Evolutionary conservation across 345 rosid species (phyloP).

Genomic region (Salix caprea): DNA sequence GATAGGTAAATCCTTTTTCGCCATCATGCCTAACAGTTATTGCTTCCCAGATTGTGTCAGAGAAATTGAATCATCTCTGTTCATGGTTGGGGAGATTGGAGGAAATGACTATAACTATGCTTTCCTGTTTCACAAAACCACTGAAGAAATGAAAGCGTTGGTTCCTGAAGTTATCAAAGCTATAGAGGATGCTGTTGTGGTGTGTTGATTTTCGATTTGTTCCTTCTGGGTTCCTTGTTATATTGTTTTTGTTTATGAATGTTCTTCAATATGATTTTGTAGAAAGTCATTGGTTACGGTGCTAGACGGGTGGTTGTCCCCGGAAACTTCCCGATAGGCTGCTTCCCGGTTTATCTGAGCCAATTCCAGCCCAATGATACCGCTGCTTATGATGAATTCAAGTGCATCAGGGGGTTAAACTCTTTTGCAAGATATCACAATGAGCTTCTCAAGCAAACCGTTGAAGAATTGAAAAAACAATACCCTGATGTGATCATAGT

Average conservation of each 20-base stretch:
- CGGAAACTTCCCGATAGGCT: neutral
- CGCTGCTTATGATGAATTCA: neutral
- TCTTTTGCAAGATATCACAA: neutral
- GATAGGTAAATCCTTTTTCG: no score
- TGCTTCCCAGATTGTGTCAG: neutral
- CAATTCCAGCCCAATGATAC: neutral
- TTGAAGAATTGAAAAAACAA: neutral
- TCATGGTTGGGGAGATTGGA: constrained; percentile 2
- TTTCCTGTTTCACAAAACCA: neutral
- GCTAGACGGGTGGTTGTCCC: constrained; percentile 8
- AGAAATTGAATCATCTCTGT: neutral
- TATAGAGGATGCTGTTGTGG: neutral
- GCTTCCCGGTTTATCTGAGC: neutral
- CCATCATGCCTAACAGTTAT: no score
- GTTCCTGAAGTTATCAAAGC: constrained; percentile 1
- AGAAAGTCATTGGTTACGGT: neutral
- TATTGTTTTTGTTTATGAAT: neutral
- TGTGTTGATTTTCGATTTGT: neutral
- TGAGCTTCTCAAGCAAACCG: neutral
- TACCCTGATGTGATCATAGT: neutral
- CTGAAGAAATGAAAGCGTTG: neutral
- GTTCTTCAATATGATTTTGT: neutral
- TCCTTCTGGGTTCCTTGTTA: neutral
- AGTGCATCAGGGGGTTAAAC: constrained; percentile 2
- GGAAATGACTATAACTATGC: constrained; percentile 1